Conservation (phyloP, 305 asterid genomes). For the Solanum hybrid region DNA sequence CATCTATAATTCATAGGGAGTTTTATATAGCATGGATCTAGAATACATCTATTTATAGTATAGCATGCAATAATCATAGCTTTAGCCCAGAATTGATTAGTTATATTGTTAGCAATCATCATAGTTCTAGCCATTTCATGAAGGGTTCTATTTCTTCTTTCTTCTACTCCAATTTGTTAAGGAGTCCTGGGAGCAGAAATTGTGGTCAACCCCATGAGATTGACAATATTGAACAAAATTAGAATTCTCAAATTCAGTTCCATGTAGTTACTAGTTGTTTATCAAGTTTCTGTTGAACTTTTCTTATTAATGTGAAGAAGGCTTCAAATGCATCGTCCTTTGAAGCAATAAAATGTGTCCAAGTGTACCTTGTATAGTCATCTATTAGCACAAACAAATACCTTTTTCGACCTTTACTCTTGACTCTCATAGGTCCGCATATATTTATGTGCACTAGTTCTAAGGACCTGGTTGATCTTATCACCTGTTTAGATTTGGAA, state of each 20-base stretch:
- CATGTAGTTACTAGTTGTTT: neutral
- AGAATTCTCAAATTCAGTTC: neutral
- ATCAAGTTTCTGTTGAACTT: neutral
- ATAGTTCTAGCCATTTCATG: neutral
- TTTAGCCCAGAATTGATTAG: neutral
- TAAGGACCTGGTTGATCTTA: neutral
- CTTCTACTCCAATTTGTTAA: neutral
- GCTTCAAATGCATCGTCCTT: neutral
- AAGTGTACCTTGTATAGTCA: neutral
- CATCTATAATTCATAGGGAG: neutral
- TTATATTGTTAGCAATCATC: neutral
- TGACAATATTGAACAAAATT: too few relatives aligned
- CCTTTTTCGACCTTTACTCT: too few relatives aligned
- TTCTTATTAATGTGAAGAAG: neutral
- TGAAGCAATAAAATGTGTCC: neutral
- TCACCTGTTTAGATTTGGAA: too few relatives aligned
- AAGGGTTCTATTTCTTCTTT: neutral
- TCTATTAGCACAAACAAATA: neutral
- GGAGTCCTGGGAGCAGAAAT: neutral
- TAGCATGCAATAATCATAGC: neutral
- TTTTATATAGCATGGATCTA: neutral
- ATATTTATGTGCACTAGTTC: neutral
- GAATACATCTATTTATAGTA: neutral
- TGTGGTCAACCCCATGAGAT: neutral
- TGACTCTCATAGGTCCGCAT: neutral